Conservation (phyloP, 257 asterid species). For the Avicennia marina region DNA sequence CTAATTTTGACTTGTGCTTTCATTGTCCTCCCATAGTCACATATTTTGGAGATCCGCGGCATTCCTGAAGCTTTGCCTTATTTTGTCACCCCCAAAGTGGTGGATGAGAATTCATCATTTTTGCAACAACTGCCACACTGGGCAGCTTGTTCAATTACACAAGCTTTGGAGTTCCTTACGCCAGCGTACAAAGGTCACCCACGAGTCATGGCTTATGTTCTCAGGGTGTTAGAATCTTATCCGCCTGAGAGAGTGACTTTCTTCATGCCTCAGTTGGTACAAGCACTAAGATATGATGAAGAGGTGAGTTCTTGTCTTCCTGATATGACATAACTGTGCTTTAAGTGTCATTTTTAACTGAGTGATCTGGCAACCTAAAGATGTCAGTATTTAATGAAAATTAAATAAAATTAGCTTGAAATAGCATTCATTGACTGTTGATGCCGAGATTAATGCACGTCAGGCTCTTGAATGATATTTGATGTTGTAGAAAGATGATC, state of each 20-base stretch:
- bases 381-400: conserved; percentile 3
- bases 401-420: background rate
- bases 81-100: conserved; percentile 91
- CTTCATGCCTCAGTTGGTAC: conserved; percentile 99
- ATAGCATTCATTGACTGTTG: conserved; percentile 4
- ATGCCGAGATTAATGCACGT: background rate
- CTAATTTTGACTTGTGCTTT: conserved; percentile 14
- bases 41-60: conserved; percentile 74
- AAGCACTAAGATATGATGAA: conserved; percentile 91
- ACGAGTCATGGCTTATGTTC: conserved; percentile 99
- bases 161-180: conserved; percentile 92
- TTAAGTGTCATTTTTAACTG: conserved; percentile 2
- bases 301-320: conserved; percentile 49
- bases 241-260: conserved; percentile 96
- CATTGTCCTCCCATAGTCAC: conserved; percentile 45
- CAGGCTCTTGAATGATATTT: background rate
- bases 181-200: conserved; percentile 97
- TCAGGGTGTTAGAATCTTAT: conserved; percentile 96
- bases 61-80: conserved; percentile 96
- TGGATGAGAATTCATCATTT: conserved; percentile 88
- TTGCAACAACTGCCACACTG: conserved; percentile 98
- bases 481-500: conserved; percentile 8
- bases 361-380: background rate
- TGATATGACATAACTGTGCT: conserved; percentile 18
- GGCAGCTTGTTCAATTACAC: conserved; percentile 98